These are phyloP conservation scores for Sclerotinia trifoliorum DNA, from an alignment of 2,329 filamentous ascomycete genomes.

Conservation along the genomic window DNA sequence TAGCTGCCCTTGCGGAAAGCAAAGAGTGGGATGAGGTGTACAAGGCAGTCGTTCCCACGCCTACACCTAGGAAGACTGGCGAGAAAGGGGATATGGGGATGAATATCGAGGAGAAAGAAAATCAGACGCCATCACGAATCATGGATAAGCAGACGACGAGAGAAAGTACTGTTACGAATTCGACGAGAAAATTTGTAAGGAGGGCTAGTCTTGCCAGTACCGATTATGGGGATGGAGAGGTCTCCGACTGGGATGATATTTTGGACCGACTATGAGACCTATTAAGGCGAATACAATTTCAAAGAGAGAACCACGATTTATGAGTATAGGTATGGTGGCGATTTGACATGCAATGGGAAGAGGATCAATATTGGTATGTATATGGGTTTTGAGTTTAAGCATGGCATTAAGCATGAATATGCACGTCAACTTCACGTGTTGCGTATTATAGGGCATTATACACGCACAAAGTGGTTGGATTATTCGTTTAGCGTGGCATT, in stretches of 20 bases:
- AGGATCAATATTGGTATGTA: neutral
- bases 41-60: neutral
- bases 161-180: constrained; percentile 3
- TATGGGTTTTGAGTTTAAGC: neutral
- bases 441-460: neutral
- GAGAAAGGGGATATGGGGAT: no score
- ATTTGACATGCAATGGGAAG: neutral
- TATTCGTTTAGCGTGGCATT: neutral
- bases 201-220: constrained; percentile 27
- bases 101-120: neutral
- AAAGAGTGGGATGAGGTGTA: constrained; percentile 9
- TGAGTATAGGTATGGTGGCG: neutral
- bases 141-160: neutral
- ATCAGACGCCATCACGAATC: neutral
- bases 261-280: neutral
- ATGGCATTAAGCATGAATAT: neutral
- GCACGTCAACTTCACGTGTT: neutral
- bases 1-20: constrained; percentile 6
- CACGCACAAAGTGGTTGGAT: neutral
- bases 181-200: constrained; percentile 24
- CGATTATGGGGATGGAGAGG: constrained; percentile 37
- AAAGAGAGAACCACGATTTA: neutral
- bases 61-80: neutral
- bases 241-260: constrained; percentile 4
- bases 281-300: neutral